Conservation (phyloP, 1,284 basidiomycete species). For the Cutaneotrichosporon mucoides region DNA sequence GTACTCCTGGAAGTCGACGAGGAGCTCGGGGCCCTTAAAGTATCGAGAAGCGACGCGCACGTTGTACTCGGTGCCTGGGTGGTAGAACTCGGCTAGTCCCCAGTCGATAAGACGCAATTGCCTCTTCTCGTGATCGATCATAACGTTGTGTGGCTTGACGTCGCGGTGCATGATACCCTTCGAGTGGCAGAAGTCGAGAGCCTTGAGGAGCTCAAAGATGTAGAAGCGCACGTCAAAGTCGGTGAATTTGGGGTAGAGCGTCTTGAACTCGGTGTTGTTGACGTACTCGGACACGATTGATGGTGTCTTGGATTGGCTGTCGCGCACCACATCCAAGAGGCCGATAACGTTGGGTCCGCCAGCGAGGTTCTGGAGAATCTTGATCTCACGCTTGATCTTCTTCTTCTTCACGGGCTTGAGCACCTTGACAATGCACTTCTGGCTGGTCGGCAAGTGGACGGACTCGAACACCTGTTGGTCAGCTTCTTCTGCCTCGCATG, state of each 20-base stretch:
- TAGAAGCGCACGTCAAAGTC: constrained; percentile 96
- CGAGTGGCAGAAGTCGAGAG: constrained; percentile 96
- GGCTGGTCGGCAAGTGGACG: constrained; percentile 84
- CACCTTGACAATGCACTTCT: constrained; percentile 98
- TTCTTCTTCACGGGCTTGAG: constrained; percentile 99
- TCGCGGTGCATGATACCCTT: constrained; percentile 99
- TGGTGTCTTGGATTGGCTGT: constrained; percentile 85
- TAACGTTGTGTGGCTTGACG: constrained; percentile 98
- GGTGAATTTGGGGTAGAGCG: constrained; percentile 89
- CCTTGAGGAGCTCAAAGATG: constrained; percentile 95
- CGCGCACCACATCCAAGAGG: constrained; percentile 91
- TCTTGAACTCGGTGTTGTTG: constrained; percentile 98
- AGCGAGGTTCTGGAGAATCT: constrained; percentile 94
- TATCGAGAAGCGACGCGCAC: constrained; percentile 96
- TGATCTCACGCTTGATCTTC: constrained; percentile 99
- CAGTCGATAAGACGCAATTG: constrained; percentile 98
- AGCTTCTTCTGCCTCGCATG: constrained; percentile 46
- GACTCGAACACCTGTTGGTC: constrained; percentile 84
- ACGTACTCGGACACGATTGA: constrained; percentile 98
- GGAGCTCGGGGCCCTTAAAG: constrained; percentile 95
- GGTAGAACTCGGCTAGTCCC: constrained; percentile 98
- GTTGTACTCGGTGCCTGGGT: constrained; percentile 96
- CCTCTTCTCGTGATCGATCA: constrained; percentile 97
- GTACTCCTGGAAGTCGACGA: constrained; percentile 98
- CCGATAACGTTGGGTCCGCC: constrained; percentile 86